These are phyloP conservation scores for Wickerhamiella allomyrinae DNA, from an alignment of 805 yeast genomes.

Conservation along the genomic window DNA sequence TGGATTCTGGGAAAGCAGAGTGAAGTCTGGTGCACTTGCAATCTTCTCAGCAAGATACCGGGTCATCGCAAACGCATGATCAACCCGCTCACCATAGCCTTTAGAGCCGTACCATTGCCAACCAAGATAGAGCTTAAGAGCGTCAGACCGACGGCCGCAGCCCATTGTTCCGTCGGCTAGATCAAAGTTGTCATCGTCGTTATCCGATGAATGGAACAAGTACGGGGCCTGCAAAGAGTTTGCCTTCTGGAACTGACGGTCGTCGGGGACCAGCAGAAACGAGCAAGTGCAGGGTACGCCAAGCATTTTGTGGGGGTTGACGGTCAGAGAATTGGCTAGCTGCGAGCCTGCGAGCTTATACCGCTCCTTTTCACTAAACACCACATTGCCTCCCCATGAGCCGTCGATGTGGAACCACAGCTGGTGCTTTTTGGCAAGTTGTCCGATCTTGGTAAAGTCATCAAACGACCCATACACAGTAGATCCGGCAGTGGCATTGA, in stretches of 20 bases:
- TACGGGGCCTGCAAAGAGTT: conserved; percentile 72
- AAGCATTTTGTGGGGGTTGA: conserved; percentile 76
- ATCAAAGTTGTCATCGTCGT: conserved; percentile 43
- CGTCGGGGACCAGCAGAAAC: conserved; percentile 59
- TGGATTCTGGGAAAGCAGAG: conserved; percentile 39
- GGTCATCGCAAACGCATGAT: conserved; percentile 57
- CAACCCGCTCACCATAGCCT: conserved; percentile 53
- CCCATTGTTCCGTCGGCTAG: conserved; percentile 88
- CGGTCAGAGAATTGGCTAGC: conserved; percentile 60
- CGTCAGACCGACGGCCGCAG: conserved; percentile 76
- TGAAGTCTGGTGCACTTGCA: conserved; percentile 31
- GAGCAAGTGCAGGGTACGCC: conserved; percentile 67
- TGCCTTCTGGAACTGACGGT: conserved; percentile 47
- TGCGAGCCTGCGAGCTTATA: conserved; percentile 43
- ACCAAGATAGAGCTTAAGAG: conserved; percentile 60
- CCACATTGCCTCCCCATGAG: conserved; percentile 81
- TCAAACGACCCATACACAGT: conserved; percentile 80
- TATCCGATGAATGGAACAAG: conserved; percentile 50
- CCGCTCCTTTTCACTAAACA: conserved; percentile 41
- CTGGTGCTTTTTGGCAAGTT: conserved; percentile 38
- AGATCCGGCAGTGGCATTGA: conserved; percentile 80
- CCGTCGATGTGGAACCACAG: conserved; percentile 79
- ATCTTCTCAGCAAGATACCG: conserved; percentile 43
- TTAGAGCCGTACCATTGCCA: conserved; percentile 66
- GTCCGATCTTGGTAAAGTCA: conserved; percentile 41